phyloP scores from a whole-genome alignment of 345 rosid species.

The Pugionium dolabratum region DNA sequence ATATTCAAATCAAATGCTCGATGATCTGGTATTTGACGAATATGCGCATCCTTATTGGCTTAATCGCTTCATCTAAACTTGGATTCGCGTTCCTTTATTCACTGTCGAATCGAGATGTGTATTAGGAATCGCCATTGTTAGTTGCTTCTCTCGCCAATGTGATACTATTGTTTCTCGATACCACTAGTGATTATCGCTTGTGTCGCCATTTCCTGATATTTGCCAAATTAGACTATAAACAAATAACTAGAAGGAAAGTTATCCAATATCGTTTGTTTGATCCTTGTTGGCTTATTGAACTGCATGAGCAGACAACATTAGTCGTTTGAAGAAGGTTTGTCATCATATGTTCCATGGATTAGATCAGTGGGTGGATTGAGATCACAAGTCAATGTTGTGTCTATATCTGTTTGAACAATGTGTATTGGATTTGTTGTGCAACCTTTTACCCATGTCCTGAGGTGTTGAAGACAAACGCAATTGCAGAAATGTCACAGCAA shows the following conservation, averaged over 20 bases:
- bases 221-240: background rate
- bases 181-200: background rate
- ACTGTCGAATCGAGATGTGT: slow-evolving; percentile 10
- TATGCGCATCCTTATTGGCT: background rate
- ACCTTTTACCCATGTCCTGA: slow-evolving; percentile 25
- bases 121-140: slow-evolving; percentile 11
- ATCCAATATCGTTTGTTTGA: background rate
- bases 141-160: background rate
- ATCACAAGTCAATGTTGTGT: slow-evolving; percentile 9
- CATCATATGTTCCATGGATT: slow-evolving; percentile 14
- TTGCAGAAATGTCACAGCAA: slow-evolving; percentile 82
- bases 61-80: slow-evolving; percentile 13
- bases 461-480: background rate
- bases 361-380: slow-evolving; percentile 9
- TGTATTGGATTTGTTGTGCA: background rate
- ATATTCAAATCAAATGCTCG: background rate
- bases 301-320: background rate
- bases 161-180: slow-evolving; percentile 3
- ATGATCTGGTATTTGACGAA: background rate
- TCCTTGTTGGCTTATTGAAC: background rate
- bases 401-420: background rate
- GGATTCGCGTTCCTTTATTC: background rate
- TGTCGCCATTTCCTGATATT: background rate
- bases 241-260: background rate
- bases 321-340: slow-evolving; percentile 1